These are phyloP conservation scores for Hyaloraphidium curvatum DNA, from an alignment of 192 early-diverging fungal genomes.

Conservation along the genomic window DNA sequence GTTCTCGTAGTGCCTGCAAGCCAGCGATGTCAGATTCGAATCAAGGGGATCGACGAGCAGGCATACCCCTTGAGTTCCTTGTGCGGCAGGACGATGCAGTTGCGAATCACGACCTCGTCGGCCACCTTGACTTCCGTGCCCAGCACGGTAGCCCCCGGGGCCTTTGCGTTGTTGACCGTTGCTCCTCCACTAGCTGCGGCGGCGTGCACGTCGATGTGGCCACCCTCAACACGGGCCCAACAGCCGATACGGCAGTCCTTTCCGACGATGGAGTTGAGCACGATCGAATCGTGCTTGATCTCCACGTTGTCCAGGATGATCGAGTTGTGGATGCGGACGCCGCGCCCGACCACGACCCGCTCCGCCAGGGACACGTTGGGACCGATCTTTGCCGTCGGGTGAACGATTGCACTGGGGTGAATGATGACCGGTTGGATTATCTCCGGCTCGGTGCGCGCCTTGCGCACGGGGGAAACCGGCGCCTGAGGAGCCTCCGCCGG, in stretches of 20 bases:
- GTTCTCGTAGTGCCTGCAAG: too few species aligned
- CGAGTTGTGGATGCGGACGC: slow-evolving; percentile 81
- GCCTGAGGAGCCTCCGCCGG: slow-evolving; percentile 21
- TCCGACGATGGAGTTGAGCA: slow-evolving; percentile 76
- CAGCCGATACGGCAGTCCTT: slow-evolving; percentile 85
- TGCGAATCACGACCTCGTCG: slow-evolving; percentile 85
- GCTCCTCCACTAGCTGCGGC: slow-evolving; percentile 1
- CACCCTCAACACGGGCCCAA: slow-evolving; percentile 88
- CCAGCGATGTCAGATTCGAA: too few species aligned
- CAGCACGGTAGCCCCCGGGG: slow-evolving; percentile 77
- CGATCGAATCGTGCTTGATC: slow-evolving; percentile 69
- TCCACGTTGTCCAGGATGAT: slow-evolving; percentile 85
- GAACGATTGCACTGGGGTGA: slow-evolving; percentile 79
- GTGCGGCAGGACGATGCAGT: slow-evolving; percentile 93
- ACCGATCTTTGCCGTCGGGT: slow-evolving; percentile 84
- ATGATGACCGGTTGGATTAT: slow-evolving; percentile 84
- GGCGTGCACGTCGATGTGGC: slow-evolving; percentile 38
- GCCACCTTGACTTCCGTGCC: slow-evolving; percentile 80
- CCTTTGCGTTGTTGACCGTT: slow-evolving; percentile 49
- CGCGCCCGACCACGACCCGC: slow-evolving; percentile 67
- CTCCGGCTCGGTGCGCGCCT: slow-evolving; percentile 30
- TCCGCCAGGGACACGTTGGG: slow-evolving; percentile 93
- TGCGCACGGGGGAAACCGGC: slow-evolving; percentile 17
- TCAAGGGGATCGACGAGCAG: too few species aligned
- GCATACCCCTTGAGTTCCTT: too few species aligned